These are phyloP conservation scores for Plasmodium billcollinsi DNA, from an alignment of 169 alveolate species.

Conservation along the genomic window DNA sequence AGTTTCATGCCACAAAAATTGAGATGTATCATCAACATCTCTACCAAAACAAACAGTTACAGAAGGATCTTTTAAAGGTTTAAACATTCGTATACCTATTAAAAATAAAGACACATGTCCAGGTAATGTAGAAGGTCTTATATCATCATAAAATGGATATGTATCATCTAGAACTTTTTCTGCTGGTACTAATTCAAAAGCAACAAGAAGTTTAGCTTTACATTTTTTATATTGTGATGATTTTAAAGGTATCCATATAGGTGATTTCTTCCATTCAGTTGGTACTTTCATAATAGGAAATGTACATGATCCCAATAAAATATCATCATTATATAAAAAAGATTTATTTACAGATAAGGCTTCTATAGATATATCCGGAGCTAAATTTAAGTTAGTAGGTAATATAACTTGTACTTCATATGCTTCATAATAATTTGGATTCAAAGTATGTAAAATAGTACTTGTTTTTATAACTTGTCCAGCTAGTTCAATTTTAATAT, in stretches of 20 bases:
- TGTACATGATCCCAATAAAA: constrained; percentile 82
- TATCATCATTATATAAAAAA: constrained; percentile 75
- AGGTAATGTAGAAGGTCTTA: constrained; percentile 89
- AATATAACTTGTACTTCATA: constrained; percentile 88
- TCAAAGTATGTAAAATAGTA: constrained; percentile 85
- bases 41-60: constrained; percentile 89
- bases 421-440: constrained; percentile 92
- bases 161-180: constrained; percentile 80
- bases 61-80: constrained; percentile 87
- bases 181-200: constrained; percentile 90
- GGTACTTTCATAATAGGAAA: constrained; percentile 90
- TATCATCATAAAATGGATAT: constrained; percentile 91
- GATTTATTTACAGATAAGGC: constrained; percentile 83
- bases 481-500: constrained; percentile 87
- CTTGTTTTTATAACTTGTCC: constrained; percentile 87
- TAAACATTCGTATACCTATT: constrained; percentile 90
- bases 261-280: constrained; percentile 91
- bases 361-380: constrained; percentile 90
- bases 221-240: constrained; percentile 87
- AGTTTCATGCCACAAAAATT: constrained; percentile 86
- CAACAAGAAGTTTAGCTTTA: constrained; percentile 87
- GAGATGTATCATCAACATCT: constrained; percentile 86
- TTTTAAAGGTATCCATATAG: constrained; percentile 89
- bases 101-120: constrained; percentile 87
- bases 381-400: constrained; percentile 89